Evolutionary conservation across 345 rosid genomes (phyloP), one percentile per base, ranked within the genome.

Genomic region (Acer saccharum): DNA sequence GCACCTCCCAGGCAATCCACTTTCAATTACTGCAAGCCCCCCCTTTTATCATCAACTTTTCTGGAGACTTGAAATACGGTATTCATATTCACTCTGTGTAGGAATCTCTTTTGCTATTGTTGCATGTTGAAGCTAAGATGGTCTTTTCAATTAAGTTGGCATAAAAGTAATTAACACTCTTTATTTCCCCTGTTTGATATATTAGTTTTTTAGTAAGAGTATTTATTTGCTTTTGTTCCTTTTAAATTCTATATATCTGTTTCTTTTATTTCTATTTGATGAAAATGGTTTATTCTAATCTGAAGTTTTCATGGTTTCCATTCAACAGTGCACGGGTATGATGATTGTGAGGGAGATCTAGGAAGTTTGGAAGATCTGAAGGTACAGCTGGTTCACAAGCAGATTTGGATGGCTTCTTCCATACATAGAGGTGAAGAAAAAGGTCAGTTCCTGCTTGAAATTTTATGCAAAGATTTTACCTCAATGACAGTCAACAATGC

Each of bases 51-150:
- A 87, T 95, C 14, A 81, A 90, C 80, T 95, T 85, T 81, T 76
- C 93, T n/a, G 98, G 98, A 68, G 98, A 95, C 85, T 86, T 95
- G 80, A 95, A 95, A 90, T 90, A 87, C 75, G 94, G 98, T 95
- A 87, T 55, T 68, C 70, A 65, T 52, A 4, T 73, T n/a, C 57
- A 13, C 13, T 65, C 13, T 68, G 41, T 39, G 23, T 72, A 32
- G 12, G 13, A 74, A 75, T 23, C 58, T 27, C 11, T 73, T 54
- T 71, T 25, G 1, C 3, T 46, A 69, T n/a, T 57, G 52, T 41
- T 57, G 54, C 57, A 35, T 43, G 81, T 65, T 58, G 76, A 80
- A 18, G 7, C 46, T 75, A 78, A 55, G 44, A 16, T 74, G 68
- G 54, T 76, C 68, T 63, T 8, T 29, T 57, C 20, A 75, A 32